A percentile compares a stretch with the other conserved stretches of the same genome.
phyloP scores from a whole-genome alignment of 805 yeast genomes.

The Suhomyces tanzawaensis region DNA sequence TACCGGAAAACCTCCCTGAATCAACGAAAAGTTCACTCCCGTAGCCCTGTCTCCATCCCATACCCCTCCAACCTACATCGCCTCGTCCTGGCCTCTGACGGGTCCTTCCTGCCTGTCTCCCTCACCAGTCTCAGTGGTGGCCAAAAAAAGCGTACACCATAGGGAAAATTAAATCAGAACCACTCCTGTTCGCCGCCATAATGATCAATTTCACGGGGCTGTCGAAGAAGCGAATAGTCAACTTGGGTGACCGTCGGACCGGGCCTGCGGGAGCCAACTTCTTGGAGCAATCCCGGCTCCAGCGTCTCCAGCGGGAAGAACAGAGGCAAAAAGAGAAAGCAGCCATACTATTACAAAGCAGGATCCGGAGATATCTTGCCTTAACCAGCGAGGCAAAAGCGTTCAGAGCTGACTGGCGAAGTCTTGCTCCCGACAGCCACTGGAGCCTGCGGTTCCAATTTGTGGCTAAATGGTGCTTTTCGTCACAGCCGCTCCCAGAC shows the following conservation, averaged over 20 bases:
- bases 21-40: too few relatives aligned
- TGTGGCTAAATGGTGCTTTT: slow-evolving; percentile 3
- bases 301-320: slow-evolving; percentile 63
- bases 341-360: slow-evolving; percentile 49
- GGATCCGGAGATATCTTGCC: slow-evolving; percentile 41
- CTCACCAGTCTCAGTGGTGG: too few relatives aligned
- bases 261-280: slow-evolving; percentile 24
- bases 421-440: not conserved
- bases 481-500: not conserved
- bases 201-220: slow-evolving; percentile 68
- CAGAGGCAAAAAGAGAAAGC: slow-evolving; percentile 50
- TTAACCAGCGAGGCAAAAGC: slow-evolving; percentile 21
- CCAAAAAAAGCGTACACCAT: too few relatives aligned
- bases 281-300: slow-evolving; percentile 62
- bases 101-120: too few relatives aligned
- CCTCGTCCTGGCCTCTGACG: too few relatives aligned
- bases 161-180: too few relatives aligned
- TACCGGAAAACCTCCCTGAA: too few relatives aligned
- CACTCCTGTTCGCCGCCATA: not conserved
- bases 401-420: slow-evolving; percentile 3
- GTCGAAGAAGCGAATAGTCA: slow-evolving; percentile 57
- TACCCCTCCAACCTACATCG: too few relatives aligned
- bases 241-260: slow-evolving; percentile 54
- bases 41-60: too few relatives aligned
- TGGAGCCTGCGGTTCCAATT: slow-evolving; percentile 5